Evolutionary conservation across 257 asterid genomes (phyloP).

Genomic region (Lycium ferocissimum): DNA sequence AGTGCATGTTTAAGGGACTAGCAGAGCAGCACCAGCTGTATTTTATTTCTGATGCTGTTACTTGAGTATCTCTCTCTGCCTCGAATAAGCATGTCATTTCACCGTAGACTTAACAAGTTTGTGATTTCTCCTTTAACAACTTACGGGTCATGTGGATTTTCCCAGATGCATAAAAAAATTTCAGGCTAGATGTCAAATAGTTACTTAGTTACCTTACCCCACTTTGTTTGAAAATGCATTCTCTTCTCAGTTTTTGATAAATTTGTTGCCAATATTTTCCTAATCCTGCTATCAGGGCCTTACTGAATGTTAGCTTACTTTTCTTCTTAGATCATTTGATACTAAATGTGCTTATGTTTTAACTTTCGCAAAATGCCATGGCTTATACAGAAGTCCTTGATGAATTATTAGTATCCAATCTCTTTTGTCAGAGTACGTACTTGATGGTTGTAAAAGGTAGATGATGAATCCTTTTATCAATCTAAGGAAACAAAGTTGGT

Average conservation of each 20-base stretch:
- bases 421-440: background rate
- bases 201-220: background rate
- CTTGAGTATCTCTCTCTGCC: background rate
- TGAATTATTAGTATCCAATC: background rate
- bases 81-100: background rate
- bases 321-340: constrained; percentile 3
- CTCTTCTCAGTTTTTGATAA: background rate
- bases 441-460: background rate
- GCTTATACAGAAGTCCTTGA: background rate
- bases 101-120: background rate
- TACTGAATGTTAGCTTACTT: background rate
- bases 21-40: background rate
- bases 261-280: background rate
- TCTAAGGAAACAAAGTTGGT: background rate
- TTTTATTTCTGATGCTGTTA: background rate
- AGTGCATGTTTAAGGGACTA: background rate
- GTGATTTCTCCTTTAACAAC: background rate
- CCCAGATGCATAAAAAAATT: too few species aligned
- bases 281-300: background rate
- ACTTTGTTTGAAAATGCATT: background rate
- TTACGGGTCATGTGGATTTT: background rate
- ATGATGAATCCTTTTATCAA: background rate
- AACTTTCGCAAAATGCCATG: background rate
- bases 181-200: too few species aligned
- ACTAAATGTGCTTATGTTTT: background rate